Percentiles rank a stretch among this genome's conserved stretches.
phyloP scores from a whole-genome alignment of 2,329 filamentous ascomycete genomes.

The Penicillium sp. region DNA sequence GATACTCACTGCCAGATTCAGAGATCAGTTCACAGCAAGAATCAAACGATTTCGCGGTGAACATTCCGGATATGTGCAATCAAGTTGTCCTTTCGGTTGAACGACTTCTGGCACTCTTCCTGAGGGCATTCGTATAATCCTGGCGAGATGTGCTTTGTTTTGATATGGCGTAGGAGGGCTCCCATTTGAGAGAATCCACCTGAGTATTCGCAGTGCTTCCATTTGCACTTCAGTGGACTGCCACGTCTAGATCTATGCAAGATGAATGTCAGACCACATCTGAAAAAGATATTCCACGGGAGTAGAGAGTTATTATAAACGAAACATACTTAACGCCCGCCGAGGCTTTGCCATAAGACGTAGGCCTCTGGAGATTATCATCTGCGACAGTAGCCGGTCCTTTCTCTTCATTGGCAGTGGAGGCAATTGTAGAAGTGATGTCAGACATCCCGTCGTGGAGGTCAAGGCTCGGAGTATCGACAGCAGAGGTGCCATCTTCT shows the following conservation, averaged over 20 bases:
- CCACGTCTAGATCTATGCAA: background rate
- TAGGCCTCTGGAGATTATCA: background rate
- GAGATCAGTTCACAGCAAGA: background rate
- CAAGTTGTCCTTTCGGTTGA: constrained; percentile 5
- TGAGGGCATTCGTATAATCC: background rate
- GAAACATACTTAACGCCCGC: background rate
- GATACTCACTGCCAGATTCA: background rate
- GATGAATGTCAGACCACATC: background rate
- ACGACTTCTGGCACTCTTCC: background rate
- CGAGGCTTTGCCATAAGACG: background rate
- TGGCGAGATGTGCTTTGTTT: constrained; percentile 1
- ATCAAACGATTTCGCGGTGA: background rate
- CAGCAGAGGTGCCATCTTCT: background rate
- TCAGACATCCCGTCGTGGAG: background rate
- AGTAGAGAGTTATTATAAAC: background rate
- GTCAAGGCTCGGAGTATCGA: background rate
- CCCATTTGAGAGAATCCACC: constrained; percentile 1
- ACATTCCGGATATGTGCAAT: constrained; percentile 3
- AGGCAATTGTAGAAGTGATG: background rate
- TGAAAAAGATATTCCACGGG: background rate
- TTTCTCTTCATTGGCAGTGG: background rate
- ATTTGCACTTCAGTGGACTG: background rate
- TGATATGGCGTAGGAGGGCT: background rate
- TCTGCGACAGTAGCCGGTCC: background rate
- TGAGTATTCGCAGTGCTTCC: constrained; percentile 1